Evolutionary conservation across 345 rosid genomes (phyloP), one percentile per base, ranked within the genome.

Genomic region (Dovyalis caffra): DNA sequence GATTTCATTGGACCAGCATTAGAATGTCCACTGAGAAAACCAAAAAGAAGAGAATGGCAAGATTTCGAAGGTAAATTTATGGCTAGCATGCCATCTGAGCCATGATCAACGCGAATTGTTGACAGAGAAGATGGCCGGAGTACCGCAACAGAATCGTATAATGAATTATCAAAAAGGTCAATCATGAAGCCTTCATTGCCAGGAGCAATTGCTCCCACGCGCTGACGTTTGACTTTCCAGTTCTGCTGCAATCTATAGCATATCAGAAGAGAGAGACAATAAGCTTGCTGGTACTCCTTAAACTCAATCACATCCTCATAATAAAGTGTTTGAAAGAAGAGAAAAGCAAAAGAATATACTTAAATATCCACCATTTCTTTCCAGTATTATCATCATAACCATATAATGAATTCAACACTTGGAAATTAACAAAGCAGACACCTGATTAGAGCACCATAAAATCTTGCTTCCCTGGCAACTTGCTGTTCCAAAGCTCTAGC

Each of bases 391-490:
- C 11, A 40, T 3, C 12, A 40, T 40, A 40, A 40, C 47, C 14
- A 12, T 2, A 10, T 40, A 16, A 40, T 40, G 47, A 23, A 64
- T 25, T 65, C 38, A 73, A 66, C 11, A 60, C n/a, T 45, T 49
- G 10, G 26, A 21, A 38, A 56, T 16, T 15, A 68, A 35, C 31
- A 20, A 12, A n/a, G 21, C 35, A 69, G 32, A 29, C 83, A 92
- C 99, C 98, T 90, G 83, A 95, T 91, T 68, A 95, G 85, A 77
- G 99, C 98, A 57, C 98, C 99, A 77, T 95, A 95, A 83, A 95
- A 95, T 76, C 92, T 92, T 80, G 99, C 97, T 81, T 95, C 98
- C 45, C 88, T 86, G 51, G 90, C 83, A 68, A 95, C 78, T 80
- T 92, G 92, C 83, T 87, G 95, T 77, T 91, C 94, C 85, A 92